Percentiles rank a stretch among this genome's conserved stretches.
Conservation (phyloP, 164 flowering plant species). For the Aristolochia contorta region DNA sequence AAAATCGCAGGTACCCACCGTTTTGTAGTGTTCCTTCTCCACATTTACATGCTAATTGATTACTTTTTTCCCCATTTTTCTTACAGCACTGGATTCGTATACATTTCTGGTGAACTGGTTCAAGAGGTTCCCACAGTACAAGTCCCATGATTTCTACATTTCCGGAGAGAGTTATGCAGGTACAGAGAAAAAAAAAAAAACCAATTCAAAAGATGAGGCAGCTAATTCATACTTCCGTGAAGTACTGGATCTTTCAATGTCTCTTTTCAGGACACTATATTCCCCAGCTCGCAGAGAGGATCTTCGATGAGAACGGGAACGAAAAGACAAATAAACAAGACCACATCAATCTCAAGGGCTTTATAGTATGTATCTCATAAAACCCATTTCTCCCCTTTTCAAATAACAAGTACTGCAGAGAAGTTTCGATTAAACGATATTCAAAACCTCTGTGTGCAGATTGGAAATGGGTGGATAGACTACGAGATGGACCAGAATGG, state of each 20-base stretch:
- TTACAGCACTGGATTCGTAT: slow-evolving; percentile 1
- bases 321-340: slow-evolving; percentile 20
- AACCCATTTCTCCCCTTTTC: not conserved
- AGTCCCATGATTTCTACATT: slow-evolving; percentile 9
- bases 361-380: slow-evolving; percentile 32
- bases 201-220: not conserved
- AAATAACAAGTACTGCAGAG: too few species aligned
- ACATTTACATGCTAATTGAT: not conserved
- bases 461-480: slow-evolving; percentile 66
- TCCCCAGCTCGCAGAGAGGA: slow-evolving; percentile 62
- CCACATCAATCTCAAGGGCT: slow-evolving; percentile 60
- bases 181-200: not conserved
- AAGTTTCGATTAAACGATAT: too few species aligned
- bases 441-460: slow-evolving; percentile 23
- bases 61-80: not conserved
- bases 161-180: slow-evolving; percentile 14
- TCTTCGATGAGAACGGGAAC: slow-evolving; percentile 44
- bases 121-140: slow-evolving; percentile 11
- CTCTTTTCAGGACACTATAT: slow-evolving; percentile 44
- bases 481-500: slow-evolving; percentile 58
- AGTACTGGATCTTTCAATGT: not conserved
- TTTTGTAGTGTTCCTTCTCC: slow-evolving; percentile 9
- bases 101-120: slow-evolving; percentile 11
- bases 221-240: not conserved
- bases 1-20: slow-evolving; percentile 11